Evolutionary conservation across 176 grass and related monocot species (phyloP).

Genomic region (Pharus latifolius): DNA sequence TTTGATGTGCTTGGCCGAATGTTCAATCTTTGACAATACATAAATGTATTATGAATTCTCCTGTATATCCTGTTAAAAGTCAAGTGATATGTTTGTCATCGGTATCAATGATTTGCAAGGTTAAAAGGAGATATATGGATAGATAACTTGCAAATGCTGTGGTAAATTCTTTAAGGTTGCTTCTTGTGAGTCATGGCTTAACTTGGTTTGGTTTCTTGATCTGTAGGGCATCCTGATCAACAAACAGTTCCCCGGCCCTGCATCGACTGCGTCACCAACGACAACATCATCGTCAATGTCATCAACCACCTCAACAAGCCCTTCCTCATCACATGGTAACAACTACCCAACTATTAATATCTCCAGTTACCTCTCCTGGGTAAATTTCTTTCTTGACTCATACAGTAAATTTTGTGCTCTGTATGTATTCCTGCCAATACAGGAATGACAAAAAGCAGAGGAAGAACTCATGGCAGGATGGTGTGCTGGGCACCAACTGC

Average conservation of each 20-base stretch:
- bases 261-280: conserved; percentile 83
- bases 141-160: not conserved
- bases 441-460: conserved; percentile 91
- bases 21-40: too few relatives aligned
- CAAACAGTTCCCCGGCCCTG: conserved; percentile 78
- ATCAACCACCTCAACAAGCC: conserved; percentile 78
- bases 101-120: too few relatives aligned
- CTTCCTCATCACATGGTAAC: conserved; percentile 85
- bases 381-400: not conserved
- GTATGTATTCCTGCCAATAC: not conserved
- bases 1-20: too few relatives aligned
- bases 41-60: too few relatives aligned
- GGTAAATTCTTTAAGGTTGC: too few relatives aligned
- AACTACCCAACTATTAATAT: not conserved
- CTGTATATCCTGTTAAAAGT: too few relatives aligned
- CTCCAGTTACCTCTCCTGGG: too few relatives aligned
- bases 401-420: not conserved
- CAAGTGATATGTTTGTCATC: too few relatives aligned
- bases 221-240: conserved; percentile 87
- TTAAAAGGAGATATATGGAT: too few relatives aligned
- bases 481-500: conserved; percentile 82
- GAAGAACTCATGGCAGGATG: conserved; percentile 98
- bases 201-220: not conserved
- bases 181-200: not conserved
- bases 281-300: conserved; percentile 78